Conservation (phyloP, 2,329 filamentous ascomycete genomes). For the Diplodia seriata region DNA sequence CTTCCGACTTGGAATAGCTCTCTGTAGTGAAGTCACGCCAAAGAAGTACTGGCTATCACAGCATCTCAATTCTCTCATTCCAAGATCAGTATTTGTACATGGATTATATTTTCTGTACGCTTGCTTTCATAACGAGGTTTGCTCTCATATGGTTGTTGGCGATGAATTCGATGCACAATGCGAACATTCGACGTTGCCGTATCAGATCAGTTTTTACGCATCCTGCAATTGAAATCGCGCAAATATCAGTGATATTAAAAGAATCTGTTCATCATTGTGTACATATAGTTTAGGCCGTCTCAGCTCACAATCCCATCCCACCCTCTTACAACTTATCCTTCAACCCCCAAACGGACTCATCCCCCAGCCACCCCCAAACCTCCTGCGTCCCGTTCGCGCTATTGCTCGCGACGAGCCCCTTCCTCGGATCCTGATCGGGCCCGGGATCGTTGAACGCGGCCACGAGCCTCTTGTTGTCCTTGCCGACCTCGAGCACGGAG, state of each 20-base stretch:
- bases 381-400: slow-evolving; percentile 53
- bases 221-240: no score
- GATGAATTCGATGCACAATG: no score
- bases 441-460: slow-evolving; percentile 61
- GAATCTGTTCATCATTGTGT: no score
- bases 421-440: slow-evolving; percentile 47
- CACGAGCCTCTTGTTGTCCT: slow-evolving; percentile 59
- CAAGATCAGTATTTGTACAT: neutral
- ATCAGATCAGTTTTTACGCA: no score
- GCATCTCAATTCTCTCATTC: neutral
- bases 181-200: neutral
- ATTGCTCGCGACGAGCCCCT: slow-evolving; percentile 57
- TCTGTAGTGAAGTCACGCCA: neutral
- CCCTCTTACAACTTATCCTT: slow-evolving; percentile 7
- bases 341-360: slow-evolving; percentile 56
- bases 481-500: slow-evolving; percentile 63
- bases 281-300: neutral
- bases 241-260: no score
- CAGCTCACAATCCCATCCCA: neutral
- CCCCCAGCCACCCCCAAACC: slow-evolving; percentile 56
- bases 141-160: neutral
- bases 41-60: neutral
- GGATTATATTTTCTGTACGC: neutral
- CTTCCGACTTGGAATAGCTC: neutral
- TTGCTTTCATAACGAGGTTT: neutral